Base-by-base conservation (phyloP, 2,329 filamentous ascomycete genomes). In the Beauveria asiatica region DNA sequence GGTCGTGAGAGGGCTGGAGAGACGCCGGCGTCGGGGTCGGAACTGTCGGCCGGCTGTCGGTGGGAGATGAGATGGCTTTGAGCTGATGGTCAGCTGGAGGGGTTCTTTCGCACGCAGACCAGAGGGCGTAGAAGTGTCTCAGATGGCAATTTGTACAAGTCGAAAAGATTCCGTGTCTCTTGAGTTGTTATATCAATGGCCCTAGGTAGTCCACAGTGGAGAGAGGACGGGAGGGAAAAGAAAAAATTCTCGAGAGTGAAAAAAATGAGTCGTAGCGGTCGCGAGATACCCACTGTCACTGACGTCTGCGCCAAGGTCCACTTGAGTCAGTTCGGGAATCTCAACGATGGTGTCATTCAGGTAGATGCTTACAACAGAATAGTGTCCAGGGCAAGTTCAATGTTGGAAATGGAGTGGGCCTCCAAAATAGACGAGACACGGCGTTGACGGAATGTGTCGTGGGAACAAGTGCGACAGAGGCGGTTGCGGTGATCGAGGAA, bases 291-390 rank as follows among this genome's bases (percentile, higher is more conserved):
- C 56, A 58, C 56, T 49, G 46, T 9, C 45, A 30, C 23, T 58
- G 56, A 50, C 23, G 55, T 51, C 56, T 50, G 44, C 33, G 16
- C 27, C 8, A 21, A 51, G 46, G 37, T 58, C 56, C 56, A 58
- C 56, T 51, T 44, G 46, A 58, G 56, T 58, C 46, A 58, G 56
- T 51, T 42, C 9, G 33, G 27, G n/a, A 37, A 57, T 46, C 17
- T 57, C 42, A n/a, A 64, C 57, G 54, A 65, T 65, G 64, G 64
- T 64, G 64, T 65, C 61, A 65, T 65, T 58, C 7, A 4, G 56
- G 19, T 11, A 58, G 17, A 23, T 30, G 30, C 56, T 58, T 51
- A 51, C 56, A 50, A 51, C 21, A 30, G 46, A 49, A 11, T n/a
- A n/a, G 19, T 9, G 19, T 8, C 11, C n/a, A 46, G 27, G 11